These are phyloP conservation scores for Xylaria sp. DNA, from an alignment of 2,329 filamentous ascomycete genomes.

Conservation along the genomic window DNA sequence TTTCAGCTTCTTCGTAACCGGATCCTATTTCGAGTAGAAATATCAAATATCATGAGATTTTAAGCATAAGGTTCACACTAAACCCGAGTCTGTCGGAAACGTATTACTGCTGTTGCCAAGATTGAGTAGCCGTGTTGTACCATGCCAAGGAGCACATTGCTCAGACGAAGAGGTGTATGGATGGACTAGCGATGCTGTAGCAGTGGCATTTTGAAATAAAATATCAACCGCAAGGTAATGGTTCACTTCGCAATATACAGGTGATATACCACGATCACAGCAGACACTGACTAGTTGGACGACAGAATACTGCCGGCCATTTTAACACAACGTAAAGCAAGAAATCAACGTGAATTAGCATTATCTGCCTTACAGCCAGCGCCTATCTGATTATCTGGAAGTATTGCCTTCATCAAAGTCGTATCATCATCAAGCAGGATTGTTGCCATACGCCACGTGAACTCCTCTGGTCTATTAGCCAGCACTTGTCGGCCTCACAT, in stretches of 20 bases:
- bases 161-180: too few relatives aligned
- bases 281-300: neutral
- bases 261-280: too few relatives aligned
- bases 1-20: neutral
- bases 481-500: neutral
- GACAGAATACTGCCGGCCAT: neutral
- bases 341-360: neutral
- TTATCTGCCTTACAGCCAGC: slow-evolving; percentile 8
- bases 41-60: neutral
- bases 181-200: too few relatives aligned
- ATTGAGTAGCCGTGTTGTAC: neutral
- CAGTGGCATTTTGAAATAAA: too few relatives aligned
- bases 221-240: too few relatives aligned
- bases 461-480: neutral
- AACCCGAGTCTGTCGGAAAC: neutral
- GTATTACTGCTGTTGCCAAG: neutral
- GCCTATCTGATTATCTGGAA: slow-evolving; percentile 11
- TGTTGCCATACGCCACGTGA: neutral
- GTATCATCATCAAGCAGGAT: neutral
- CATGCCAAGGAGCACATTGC: neutral
- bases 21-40: neutral
- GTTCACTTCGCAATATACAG: too few relatives aligned
- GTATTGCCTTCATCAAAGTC: neutral
- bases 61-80: neutral
- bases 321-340: neutral